Percentiles rank a stretch among this genome's conserved stretches.
phyloP scores from a whole-genome alignment of 441 rosid genomes.

The Geranium incanum region DNA sequence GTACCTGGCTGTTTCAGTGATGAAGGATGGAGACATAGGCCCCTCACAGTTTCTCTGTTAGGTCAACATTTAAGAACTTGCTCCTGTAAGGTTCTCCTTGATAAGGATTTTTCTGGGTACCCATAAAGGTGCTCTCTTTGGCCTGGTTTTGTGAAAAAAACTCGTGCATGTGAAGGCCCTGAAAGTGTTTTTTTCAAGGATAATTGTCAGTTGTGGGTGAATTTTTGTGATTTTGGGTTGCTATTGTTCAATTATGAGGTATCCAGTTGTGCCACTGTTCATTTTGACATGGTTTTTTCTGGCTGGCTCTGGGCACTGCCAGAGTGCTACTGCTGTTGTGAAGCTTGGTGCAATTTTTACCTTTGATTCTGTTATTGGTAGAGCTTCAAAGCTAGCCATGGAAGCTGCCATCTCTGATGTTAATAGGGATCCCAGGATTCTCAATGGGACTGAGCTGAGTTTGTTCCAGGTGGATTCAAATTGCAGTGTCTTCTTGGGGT shows the following conservation, averaged over 20 bases:
- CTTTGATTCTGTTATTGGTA: constrained; percentile 66
- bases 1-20: background rate
- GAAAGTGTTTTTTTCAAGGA: too few species aligned
- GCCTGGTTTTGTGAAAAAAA: background rate
- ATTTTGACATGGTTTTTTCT: constrained; percentile 27
- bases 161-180: background rate
- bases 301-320: constrained; percentile 35
- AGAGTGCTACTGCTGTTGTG: constrained; percentile 40
- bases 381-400: constrained; percentile 66
- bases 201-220: background rate
- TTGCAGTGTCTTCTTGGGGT: constrained; percentile 63
- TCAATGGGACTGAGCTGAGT: constrained; percentile 44
- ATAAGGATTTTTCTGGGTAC: background rate
- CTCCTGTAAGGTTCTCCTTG: background rate
- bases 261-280: constrained; percentile 8
- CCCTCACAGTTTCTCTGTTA: background rate
- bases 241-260: constrained; percentile 14
- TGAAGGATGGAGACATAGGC: background rate
- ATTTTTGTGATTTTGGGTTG: constrained; percentile 4
- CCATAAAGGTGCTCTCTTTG: background rate
- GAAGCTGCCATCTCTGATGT: constrained; percentile 60
- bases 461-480: constrained; percentile 41
- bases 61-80: background rate
- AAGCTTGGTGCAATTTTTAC: constrained; percentile 62
- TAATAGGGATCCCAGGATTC: constrained; percentile 44